Percentiles rank a stretch among this genome's conserved stretches.
These are phyloP conservation scores for Paecilomyces variotii DNA, from an alignment of 2,329 filamentous ascomycete genomes.

Conservation along the genomic window DNA sequence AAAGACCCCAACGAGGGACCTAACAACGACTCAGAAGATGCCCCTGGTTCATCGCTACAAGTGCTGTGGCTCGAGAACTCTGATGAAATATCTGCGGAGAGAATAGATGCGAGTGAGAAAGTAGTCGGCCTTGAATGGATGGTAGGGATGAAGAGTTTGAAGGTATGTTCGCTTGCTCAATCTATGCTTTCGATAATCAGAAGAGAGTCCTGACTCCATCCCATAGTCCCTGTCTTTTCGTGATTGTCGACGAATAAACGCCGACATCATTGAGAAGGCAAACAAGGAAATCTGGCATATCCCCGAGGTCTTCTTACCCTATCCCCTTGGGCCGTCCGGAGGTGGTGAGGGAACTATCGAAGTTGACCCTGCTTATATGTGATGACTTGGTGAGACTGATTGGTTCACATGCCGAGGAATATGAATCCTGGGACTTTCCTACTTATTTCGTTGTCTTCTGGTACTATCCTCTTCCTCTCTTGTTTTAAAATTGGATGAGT, in stretches of 20 bases:
- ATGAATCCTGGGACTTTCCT: not conserved
- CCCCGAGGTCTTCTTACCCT: constrained; percentile 17
- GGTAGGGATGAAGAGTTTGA: constrained; percentile 12
- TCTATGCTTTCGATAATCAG: not conserved
- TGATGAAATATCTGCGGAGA: constrained; percentile 9
- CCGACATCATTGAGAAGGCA: constrained; percentile 14
- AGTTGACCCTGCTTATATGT: constrained; percentile 14
- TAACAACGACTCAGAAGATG: not conserved
- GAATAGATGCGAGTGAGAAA: constrained; percentile 3
- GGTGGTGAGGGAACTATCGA: constrained; percentile 10
- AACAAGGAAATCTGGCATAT: constrained; percentile 21
- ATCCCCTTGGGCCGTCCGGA: constrained; percentile 2
- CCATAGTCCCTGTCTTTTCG: constrained; percentile 21
- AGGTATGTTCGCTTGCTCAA: constrained; percentile 9
- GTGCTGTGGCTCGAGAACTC: constrained; percentile 23
- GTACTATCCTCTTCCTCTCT: not conserved
- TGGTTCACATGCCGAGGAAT: not conserved
- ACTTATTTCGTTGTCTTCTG: not conserved
- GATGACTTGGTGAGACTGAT: not conserved
- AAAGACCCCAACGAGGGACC: constrained; percentile 6
- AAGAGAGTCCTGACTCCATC: not conserved
- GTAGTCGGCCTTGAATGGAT: constrained; percentile 19
- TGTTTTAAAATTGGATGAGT: not conserved
- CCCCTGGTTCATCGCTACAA: constrained; percentile 15
- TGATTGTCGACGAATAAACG: constrained; percentile 15